Evolutionary conservation across 352 stramenopile genomes (phyloP).

Genomic region (Phytophthora podocarpi): DNA sequence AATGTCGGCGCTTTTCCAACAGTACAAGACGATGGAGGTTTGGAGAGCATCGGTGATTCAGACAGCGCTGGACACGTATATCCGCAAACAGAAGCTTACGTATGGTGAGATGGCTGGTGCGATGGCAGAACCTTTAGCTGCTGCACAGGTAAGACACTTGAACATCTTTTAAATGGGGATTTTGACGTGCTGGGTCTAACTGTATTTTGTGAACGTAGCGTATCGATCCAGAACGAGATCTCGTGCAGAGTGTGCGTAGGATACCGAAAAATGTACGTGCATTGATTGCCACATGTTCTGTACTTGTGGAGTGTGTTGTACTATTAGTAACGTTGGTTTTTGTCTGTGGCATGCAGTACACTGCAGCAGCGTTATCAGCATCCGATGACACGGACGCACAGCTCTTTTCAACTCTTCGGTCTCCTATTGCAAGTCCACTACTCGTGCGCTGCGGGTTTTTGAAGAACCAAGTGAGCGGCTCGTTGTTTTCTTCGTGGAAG

Average conservation of each 20-base stretch:
- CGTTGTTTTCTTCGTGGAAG: conserved; percentile 78
- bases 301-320: not conserved
- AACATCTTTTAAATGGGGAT: not conserved
- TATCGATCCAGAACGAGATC: conserved; percentile 78
- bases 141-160: conserved; percentile 52
- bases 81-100: conserved; percentile 81
- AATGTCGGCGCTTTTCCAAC: conserved; percentile 82
- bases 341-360: conserved; percentile 47
- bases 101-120: conserved; percentile 72
- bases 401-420: conserved; percentile 68
- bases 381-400: conserved; percentile 61
- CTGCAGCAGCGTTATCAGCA: conserved; percentile 60
- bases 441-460: conserved; percentile 79
- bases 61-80: conserved; percentile 76
- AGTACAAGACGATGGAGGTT: conserved; percentile 85
- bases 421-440: conserved; percentile 70
- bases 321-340: conserved; percentile 1
- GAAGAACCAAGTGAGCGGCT: conserved; percentile 74
- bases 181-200: conserved; percentile 1
- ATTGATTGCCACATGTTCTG: not conserved
- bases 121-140: conserved; percentile 69
- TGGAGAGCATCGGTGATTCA: conserved; percentile 75
- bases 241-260: conserved; percentile 75
- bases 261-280: conserved; percentile 84
- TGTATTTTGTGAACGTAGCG: conserved; percentile 41